Evolutionary conservation across 2,329 filamentous ascomycete genomes (phyloP).

Genomic region (Aspergillus proliferans): DNA sequence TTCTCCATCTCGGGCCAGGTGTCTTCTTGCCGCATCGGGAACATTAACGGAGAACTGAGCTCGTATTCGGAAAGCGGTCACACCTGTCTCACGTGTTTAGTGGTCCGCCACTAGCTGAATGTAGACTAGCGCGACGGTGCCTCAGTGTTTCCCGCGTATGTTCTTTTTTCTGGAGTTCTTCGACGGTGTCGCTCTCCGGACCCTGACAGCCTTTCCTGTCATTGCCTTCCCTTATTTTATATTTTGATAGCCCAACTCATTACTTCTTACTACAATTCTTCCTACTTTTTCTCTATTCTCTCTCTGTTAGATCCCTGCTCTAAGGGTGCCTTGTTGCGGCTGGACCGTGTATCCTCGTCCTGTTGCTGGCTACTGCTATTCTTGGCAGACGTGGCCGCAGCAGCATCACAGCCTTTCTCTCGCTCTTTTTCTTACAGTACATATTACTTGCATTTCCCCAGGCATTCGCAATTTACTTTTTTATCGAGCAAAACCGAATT

Average conservation of each 20-base stretch:
- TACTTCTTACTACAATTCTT: background rate
- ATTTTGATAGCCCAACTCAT: background rate
- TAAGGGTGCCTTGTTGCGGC: background rate
- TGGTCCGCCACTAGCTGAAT: background rate
- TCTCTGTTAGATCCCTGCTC: background rate
- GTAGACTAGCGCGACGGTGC: background rate
- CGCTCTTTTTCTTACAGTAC: background rate
- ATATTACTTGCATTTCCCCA: background rate
- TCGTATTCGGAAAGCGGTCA: background rate
- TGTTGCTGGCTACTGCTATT: background rate
- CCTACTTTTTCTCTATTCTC: constrained; percentile 5
- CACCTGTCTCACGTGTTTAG: background rate
- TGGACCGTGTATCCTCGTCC: background rate
- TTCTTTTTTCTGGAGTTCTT: background rate
- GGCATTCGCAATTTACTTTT: no score
- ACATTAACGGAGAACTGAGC: background rate
- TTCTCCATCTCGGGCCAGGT: background rate
- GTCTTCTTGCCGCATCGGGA: background rate
- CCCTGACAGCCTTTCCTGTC: no score
- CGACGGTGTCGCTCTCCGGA: background rate
- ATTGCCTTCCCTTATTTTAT: background rate
- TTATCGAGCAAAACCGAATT: no score
- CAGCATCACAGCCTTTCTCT: constrained; percentile 1
- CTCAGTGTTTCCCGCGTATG: background rate
- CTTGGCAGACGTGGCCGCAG: constrained; percentile 9